Evolutionary conservation across 1,284 basidiomycete species (phyloP).

Genomic region (Pseudozyma sp.): DNA sequence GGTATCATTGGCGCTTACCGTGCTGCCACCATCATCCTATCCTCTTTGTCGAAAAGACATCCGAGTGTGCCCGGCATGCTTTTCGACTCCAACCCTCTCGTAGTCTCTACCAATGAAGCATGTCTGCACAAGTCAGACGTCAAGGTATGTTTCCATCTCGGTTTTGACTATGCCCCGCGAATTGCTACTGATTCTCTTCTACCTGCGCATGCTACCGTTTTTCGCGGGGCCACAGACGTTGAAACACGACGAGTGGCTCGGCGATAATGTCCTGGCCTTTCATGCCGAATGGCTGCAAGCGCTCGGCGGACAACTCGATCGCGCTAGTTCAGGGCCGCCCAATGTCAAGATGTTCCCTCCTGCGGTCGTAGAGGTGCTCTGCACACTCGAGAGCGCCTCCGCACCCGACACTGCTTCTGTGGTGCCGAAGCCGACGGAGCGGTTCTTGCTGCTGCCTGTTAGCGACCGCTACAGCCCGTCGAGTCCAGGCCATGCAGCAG

Average conservation of each 20-base stretch:
- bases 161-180: background rate
- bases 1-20: too few species aligned
- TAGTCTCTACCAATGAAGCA: conserved; percentile 37
- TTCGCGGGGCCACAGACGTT: conserved; percentile 17
- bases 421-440: conserved; percentile 24
- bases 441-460: conserved; percentile 35
- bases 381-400: conserved; percentile 26
- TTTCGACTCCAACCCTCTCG: conserved; percentile 24
- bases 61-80: background rate
- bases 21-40: conserved; percentile 1
- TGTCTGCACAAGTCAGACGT: conserved; percentile 39
- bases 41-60: background rate
- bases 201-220: background rate
- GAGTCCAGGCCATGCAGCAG: conserved; percentile 13
- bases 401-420: conserved; percentile 15
- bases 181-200: background rate
- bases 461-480: conserved; percentile 39
- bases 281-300: conserved; percentile 46
- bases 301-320: conserved; percentile 14
- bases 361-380: conserved; percentile 38
- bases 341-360: conserved; percentile 42
- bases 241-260: conserved; percentile 39
- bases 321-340: background rate
- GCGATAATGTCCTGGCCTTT: conserved; percentile 46
- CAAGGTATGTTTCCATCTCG: conserved; percentile 16